These are phyloP conservation scores for Cladosporium sp. DNA, from an alignment of 2,329 filamentous ascomycete species.

Conservation along the genomic window DNA sequence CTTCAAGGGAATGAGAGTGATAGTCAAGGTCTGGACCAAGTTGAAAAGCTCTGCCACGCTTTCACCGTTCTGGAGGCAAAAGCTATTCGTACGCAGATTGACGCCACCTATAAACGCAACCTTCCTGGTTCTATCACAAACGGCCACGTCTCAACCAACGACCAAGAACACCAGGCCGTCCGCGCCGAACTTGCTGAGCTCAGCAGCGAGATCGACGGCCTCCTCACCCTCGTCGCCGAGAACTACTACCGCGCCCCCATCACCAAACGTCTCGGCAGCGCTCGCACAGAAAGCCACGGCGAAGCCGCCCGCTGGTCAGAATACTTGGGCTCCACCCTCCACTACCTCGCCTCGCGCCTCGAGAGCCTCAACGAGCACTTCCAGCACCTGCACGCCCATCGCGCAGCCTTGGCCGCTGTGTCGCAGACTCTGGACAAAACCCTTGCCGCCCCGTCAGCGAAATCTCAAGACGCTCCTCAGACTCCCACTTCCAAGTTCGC, in stretches of 20 bases:
- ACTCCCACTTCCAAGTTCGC: not conserved
- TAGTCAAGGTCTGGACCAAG: constrained; percentile 50
- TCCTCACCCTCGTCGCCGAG: constrained; percentile 70
- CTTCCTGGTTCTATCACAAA: not conserved
- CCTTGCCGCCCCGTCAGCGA: not conserved
- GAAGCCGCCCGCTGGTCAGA: constrained; percentile 44
- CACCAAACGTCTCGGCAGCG: constrained; percentile 42
- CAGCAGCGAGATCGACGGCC: constrained; percentile 67
- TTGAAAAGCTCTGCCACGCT: constrained; percentile 56
- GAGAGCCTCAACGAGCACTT: constrained; percentile 32
- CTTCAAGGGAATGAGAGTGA: constrained; percentile 54
- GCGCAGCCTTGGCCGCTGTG: constrained; percentile 26
- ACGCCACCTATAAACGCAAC: constrained; percentile 52
- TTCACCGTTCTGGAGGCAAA: constrained; percentile 42
- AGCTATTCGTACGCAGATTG: constrained; percentile 45
- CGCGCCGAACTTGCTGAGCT: constrained; percentile 68
- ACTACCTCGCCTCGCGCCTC: constrained; percentile 42
- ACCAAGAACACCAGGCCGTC: constrained; percentile 47
- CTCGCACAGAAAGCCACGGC: constrained; percentile 37
- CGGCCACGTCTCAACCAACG: constrained; percentile 50
- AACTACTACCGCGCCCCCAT: constrained; percentile 67
- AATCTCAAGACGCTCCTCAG: not conserved
- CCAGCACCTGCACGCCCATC: constrained; percentile 33
- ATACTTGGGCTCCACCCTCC: constrained; percentile 44
- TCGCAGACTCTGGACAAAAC: constrained; percentile 27